Evolutionary conservation across 345 rosid genomes (phyloP).

Genomic region (Firmiana major): DNA sequence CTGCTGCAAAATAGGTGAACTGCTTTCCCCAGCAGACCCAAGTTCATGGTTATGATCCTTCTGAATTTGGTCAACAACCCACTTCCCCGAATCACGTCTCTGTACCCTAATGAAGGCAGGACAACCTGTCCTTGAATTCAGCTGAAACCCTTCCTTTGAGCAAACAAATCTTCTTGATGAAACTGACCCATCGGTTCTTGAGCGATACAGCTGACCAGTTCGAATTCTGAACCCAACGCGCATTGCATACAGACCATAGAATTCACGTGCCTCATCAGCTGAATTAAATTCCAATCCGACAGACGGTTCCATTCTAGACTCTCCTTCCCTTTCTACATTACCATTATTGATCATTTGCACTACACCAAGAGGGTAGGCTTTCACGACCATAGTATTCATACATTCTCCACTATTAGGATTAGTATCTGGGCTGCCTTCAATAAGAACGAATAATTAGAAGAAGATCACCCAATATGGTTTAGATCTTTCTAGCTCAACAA

Average conservation of each 20-base stretch:
- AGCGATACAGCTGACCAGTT: slow-evolving; percentile 80
- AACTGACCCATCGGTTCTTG: slow-evolving; percentile 82
- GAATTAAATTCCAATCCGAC: slow-evolving; percentile 77
- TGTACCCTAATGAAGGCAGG: slow-evolving; percentile 83
- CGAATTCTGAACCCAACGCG: slow-evolving; percentile 66
- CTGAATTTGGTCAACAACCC: slow-evolving; percentile 79
- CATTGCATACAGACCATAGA: slow-evolving; percentile 54
- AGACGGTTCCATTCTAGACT: slow-evolving; percentile 47
- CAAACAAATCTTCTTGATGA: slow-evolving; percentile 82
- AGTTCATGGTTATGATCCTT: slow-evolving; percentile 92
- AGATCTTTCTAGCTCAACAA: not conserved
- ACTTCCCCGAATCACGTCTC: slow-evolving; percentile 71
- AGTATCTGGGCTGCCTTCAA: slow-evolving; percentile 48
- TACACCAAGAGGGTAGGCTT: slow-evolving; percentile 53
- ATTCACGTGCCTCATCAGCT: slow-evolving; percentile 74
- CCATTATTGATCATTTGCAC: slow-evolving; percentile 29
- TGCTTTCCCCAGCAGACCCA: slow-evolving; percentile 32
- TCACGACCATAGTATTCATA: slow-evolving; percentile 43
- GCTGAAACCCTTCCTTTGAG: slow-evolving; percentile 85
- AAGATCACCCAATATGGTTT: not conserved
- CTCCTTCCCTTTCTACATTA: slow-evolving; percentile 37
- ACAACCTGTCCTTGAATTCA: slow-evolving; percentile 82
- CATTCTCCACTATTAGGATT: slow-evolving; percentile 35
- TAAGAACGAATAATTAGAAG: not conserved
- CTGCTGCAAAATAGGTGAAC: slow-evolving; percentile 26